Base-by-base conservation (phyloP, 2,329 filamentous ascomycete genomes). In the Podosphaera xanthii region DNA sequence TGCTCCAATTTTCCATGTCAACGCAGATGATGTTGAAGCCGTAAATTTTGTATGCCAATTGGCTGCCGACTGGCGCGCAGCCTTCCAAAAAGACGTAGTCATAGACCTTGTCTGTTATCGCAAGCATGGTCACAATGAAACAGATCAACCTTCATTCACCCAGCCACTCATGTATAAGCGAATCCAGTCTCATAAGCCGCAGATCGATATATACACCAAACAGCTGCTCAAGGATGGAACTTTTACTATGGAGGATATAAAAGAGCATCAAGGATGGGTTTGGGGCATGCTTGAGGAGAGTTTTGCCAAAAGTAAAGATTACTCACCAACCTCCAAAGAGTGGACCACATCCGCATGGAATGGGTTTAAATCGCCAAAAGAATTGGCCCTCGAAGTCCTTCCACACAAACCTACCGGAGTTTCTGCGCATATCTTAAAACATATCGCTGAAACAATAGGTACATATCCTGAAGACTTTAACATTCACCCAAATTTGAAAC, bases 91-190 rank as follows among this genome's bases (percentile, higher is more conserved):
- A 70, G 92, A 98, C 71, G 91, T 97, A 63, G 90, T 98, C 66
- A 88, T 98, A 69, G 92, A 98, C 72, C 82, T 98, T 68, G 89
- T 97, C 70, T 98, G 92, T 80, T 98, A 98, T 79, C 86, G 92
- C 70, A 98, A 97, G 77, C 83, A 96, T 72, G 92, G 92, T 63
- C 92, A 98, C 82, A 98, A 98, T 75, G 92, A 98, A 77, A 98
- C 92, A 9, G 92, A 98, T 71, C 92, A 98, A 77, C 92, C 92
- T 55, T 95, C 91, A 48, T 98, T 98, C 78, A 98, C 92, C n/a
- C 92, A 98, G 72, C 92, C 92, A 48, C 76, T 96, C 66, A 98
- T 98, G 92, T 98, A 98, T 81, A 96, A 97, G 83, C 87, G 86
- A 69, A 97, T 98, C 70, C 80, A 83, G 65, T 78, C 84, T 61